Base-by-base conservation (phyloP, 371 early-diverging fungal species). In the Mortierella sp. region DNA sequence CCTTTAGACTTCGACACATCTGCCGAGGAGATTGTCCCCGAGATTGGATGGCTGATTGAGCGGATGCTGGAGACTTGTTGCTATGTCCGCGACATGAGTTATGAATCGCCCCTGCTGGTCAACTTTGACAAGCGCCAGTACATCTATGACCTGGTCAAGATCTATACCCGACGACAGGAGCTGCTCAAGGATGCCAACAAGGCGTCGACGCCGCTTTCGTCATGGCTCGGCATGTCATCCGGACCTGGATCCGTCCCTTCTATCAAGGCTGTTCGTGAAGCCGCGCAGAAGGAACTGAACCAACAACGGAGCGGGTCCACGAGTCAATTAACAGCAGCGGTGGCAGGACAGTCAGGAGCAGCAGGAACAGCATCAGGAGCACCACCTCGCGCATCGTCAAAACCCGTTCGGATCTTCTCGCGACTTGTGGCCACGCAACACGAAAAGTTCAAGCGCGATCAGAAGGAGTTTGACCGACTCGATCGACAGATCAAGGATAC, bases 121-220 rank as follows among this genome's bases (percentile, higher is more conserved):
- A 93, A 95, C 77, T 90, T 95, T 76, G 95, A 94, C 83, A 96
- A 96, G 82, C 89, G 95, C 44, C 92, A 92, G 14, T 93, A 93
- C 51, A 81, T 95, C 10, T 91, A 90, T 74, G 91, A 93, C 38
- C 91, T 96, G 58, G 81, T 95, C 32, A 91, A 92, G 65, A 87
- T 94, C 54, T 91, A 90, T 21, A 84, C 83, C 46, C 89, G 88
- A 43, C 86, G 89, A 2, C 84, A 84, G 21, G 74, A 74, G 21
- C 70, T 75, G 41, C 65, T 78, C 18, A 75, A 70, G 63, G 49
- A 29, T 43, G 38, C 49, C 1, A 88, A 82, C 32, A 70, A 81
- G 3, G 16, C 48, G 29, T 18, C 83, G 29, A 38, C 83, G 21
- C 77, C 83, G 3, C 81, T 87, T 32, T 72, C 80, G 32, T 79